Percentiles rank a stretch among this genome's conserved stretches.
Evolutionary conservation across 257 asterid species (phyloP).

Genomic region (Craterostigma plantagineum): DNA sequence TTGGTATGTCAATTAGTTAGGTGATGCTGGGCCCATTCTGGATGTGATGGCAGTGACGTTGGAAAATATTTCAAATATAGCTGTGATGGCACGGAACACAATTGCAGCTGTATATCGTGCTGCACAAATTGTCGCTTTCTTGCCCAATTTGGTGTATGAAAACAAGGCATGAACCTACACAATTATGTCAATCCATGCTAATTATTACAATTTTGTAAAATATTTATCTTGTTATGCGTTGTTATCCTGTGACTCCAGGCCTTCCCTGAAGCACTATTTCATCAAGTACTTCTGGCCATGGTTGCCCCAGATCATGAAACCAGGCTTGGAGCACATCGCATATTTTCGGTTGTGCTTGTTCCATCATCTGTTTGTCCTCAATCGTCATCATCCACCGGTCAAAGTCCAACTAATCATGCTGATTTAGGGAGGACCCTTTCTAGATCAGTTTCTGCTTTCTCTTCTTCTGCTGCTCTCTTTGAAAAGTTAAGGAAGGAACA

Average conservation of each 20-base stretch:
- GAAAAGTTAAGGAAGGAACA: conserved; percentile 34
- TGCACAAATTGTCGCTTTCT: conserved; percentile 48
- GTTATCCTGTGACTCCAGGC: conserved; percentile 21
- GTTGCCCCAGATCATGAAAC: conserved; percentile 56
- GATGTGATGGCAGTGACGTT: conserved; percentile 73
- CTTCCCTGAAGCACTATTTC: conserved; percentile 67
- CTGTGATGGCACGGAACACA: conserved; percentile 60
- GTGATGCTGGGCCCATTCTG: conserved; percentile 71
- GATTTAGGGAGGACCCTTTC: conserved; percentile 46
- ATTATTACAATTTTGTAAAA: neutral
- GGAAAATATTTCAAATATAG: conserved; percentile 46
- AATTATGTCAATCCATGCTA: neutral
- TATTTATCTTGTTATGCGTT: neutral
- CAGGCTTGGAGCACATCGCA: conserved; percentile 62
- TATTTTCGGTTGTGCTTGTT: conserved; percentile 57
- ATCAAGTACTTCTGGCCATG: conserved; percentile 58
- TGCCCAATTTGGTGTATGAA: conserved; percentile 35
- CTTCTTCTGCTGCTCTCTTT: conserved; percentile 54
- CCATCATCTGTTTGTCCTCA: conserved; percentile 58
- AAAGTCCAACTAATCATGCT: conserved; percentile 13
- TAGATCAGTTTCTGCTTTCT: conserved; percentile 49
- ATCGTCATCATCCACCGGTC: conserved; percentile 14
- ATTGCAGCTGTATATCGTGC: conserved; percentile 45
- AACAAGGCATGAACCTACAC: conserved; percentile 34
- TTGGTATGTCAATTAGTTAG: conserved; percentile 29